These are phyloP conservation scores for Ceratobasidium sp. DNA, from an alignment of 1,284 basidiomycete genomes.

Conservation along the genomic window DNA sequence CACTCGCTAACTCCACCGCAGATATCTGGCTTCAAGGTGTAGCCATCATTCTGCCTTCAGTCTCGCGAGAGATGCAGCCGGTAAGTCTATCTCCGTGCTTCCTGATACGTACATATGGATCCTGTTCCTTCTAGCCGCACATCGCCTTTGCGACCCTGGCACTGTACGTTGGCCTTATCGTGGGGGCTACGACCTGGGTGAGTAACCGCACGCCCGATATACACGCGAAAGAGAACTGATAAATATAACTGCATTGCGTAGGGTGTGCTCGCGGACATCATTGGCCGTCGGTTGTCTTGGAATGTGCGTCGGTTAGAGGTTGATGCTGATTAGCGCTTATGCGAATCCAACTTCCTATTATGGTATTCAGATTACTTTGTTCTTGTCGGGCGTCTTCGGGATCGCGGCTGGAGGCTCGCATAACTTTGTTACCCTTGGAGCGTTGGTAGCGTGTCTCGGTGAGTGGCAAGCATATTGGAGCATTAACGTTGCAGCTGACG, in stretches of 20 bases:
- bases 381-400: conserved; percentile 68
- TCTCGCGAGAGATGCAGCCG: conserved; percentile 61
- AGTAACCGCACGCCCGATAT: no score
- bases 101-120: conserved; percentile 14
- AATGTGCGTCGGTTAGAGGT: conserved; percentile 42
- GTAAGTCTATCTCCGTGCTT: conserved; percentile 1
- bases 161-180: conserved; percentile 66
- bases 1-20: conserved; percentile 48
- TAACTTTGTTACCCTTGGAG: conserved; percentile 63
- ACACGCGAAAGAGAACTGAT: no score
- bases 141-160: conserved; percentile 65
- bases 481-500: neutral
- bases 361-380: conserved; percentile 62
- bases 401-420: conserved; percentile 65
- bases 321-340: neutral
- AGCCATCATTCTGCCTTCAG: conserved; percentile 63
- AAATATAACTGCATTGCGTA: no score
- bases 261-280: conserved; percentile 63
- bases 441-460: conserved; percentile 61
- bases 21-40: conserved; percentile 67
- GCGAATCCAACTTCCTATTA: conserved; percentile 21
- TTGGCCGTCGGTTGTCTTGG: conserved; percentile 66
- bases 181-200: conserved; percentile 65
- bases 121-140: conserved; percentile 45
- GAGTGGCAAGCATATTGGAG: neutral